Base-by-base conservation (phyloP, 2,329 filamentous ascomycete species). In the Thielaviopsis populi region DNA sequence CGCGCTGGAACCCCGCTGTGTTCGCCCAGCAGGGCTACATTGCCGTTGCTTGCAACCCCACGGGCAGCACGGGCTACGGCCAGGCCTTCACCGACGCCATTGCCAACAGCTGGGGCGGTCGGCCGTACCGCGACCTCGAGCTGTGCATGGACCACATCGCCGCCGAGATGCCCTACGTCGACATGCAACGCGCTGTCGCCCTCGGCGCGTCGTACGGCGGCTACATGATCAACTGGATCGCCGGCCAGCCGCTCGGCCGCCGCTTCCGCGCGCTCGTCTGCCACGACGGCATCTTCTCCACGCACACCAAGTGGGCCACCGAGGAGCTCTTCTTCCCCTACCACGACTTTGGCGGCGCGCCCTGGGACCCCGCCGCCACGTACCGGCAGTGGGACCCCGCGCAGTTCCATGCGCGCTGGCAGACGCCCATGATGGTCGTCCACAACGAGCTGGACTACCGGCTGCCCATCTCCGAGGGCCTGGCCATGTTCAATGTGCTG, bases 371-470 rank as follows among this genome's bases (percentile, higher is more conserved):
- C 69, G 79, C 84, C 43, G 78, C 81, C 15, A 79, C 76, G 27
- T 90, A 88, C 70, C 81, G 82, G 70, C 81, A 80, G 68, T 90
- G 84, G 83, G 86, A 90, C 72, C 87, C 87, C 0, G 78, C 86
- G 0, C 75, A 77, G 61, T 77, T 81, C 62, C 80, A 83, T 66
- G 75, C 79, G 42, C 80, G 92, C 68, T 96, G 91, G 91, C 77
- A 81, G 0, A 96, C 91, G 0, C 94, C 94, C 0, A 86, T 94
- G 74, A 78, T 99, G 67, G 74, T 83, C 66, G 91, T 97, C 63
- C 92, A 97, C 74, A 92, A 85, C 70, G 89, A 94, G 70, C 79
- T 94, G 40, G 92, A 97, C 73, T 97, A 96, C 72, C 83, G 92
- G 19, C 77, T 96, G 30, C 87, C 91, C 0, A 85, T 97, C 63